Conservation (phyloP, 2,329 filamentous ascomycete genomes). For the Ophiognomonia clavigignenti-juglandacearum region DNA sequence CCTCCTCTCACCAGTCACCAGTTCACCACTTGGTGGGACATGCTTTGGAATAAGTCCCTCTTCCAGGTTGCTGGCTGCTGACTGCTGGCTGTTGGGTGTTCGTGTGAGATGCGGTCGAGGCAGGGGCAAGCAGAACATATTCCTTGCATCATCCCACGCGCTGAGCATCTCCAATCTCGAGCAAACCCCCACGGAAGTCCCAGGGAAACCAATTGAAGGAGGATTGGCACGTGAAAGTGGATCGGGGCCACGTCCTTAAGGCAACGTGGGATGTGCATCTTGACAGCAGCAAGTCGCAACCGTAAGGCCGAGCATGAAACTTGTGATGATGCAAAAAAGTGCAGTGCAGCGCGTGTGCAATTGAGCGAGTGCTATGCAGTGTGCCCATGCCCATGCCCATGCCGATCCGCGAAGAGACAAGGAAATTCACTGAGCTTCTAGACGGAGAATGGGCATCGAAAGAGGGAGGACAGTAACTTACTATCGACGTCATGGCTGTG, state of each 20-base stretch:
- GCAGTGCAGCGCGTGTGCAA: neutral
- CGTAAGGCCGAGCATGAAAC: neutral
- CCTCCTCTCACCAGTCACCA: neutral
- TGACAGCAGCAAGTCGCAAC: neutral
- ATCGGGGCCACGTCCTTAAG: no score
- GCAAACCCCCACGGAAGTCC: neutral
- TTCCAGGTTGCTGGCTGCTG: no score
- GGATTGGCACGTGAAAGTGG: no score
- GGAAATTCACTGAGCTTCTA: constrained; percentile 2
- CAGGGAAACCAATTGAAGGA: neutral
- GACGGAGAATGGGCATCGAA: neutral
- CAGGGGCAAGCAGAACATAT: no score
- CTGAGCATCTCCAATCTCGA: no score
- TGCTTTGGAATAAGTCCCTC: neutral
- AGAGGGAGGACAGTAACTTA: constrained; percentile 19
- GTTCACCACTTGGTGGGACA: neutral
- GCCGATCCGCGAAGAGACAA: constrained; percentile 3
- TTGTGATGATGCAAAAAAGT: neutral
- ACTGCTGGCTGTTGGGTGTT: no score
- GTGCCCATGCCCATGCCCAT: neutral
- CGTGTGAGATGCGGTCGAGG: no score
- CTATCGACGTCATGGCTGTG: constrained; percentile 31
- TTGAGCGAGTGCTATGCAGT: neutral
- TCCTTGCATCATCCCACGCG: no score
- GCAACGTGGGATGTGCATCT: no score